Conservation (phyloP, 2,329 filamentous ascomycete species). For the Ustilaginoidea virens region DNA sequence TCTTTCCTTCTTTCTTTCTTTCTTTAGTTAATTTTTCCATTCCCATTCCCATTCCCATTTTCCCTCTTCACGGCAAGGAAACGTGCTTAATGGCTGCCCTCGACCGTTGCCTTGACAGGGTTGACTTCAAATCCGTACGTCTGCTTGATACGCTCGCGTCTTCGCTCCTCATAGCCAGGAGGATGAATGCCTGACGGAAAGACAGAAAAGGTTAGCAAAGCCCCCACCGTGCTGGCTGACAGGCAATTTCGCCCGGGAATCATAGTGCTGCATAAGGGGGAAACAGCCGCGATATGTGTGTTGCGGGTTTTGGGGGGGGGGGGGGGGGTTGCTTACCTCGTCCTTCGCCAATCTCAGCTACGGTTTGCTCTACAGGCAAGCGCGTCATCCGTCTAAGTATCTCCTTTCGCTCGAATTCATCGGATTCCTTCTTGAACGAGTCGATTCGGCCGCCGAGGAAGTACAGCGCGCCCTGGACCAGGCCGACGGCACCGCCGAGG, state of each 20-base stretch:
- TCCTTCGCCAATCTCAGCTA: constrained; percentile 72
- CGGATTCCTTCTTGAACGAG: constrained; percentile 37
- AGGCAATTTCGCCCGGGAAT: no score
- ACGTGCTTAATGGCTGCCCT: constrained; percentile 27
- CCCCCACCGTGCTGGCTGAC: no score
- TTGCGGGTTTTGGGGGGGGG: no score
- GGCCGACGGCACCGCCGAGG: constrained; percentile 41
- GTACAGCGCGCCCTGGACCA: constrained; percentile 47
- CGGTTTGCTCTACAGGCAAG: constrained; percentile 61
- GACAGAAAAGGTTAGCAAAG: no score
- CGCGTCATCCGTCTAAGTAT: constrained; percentile 57
- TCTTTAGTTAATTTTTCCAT: background rate
- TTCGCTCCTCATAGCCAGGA: constrained; percentile 72
- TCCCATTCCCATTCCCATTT: no score
- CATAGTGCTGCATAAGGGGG: no score
- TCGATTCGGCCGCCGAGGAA: constrained; percentile 49
- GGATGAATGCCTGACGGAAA: constrained; percentile 55
- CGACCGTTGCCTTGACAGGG: constrained; percentile 38
- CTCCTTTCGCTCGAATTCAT: constrained; percentile 65
- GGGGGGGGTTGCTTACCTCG: constrained; percentile 47
- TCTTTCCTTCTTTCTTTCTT: constrained; percentile 1
- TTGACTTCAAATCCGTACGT: constrained; percentile 79
- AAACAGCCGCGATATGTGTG: no score
- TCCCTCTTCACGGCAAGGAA: no score
- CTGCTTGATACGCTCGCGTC: constrained; percentile 66